phyloP scores from a whole-genome alignment of 495 filamentous ascomycete genomes.

The Geoglossum glabrum region DNA sequence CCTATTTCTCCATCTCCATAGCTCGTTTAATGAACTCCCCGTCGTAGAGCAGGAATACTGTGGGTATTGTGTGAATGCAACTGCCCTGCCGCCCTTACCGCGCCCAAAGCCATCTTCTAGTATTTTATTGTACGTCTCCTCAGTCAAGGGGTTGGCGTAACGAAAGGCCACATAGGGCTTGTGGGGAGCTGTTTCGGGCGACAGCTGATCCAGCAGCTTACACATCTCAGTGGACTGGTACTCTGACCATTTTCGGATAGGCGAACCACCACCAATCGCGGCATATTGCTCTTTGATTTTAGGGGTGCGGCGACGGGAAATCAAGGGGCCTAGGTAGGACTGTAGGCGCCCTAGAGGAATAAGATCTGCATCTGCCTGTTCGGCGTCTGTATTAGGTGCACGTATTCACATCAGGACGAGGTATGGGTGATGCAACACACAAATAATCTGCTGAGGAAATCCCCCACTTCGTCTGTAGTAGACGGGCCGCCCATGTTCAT shows the following conservation, averaged over 20 bases:
- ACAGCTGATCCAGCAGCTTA: constrained; percentile 77
- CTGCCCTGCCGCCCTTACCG: constrained; percentile 71
- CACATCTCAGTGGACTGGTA: constrained; percentile 86
- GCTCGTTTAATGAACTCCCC: constrained; percentile 83
- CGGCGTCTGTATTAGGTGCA: not conserved
- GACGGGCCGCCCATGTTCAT: constrained; percentile 98
- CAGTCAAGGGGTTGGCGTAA: constrained; percentile 83
- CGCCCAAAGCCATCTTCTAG: constrained; percentile 75
- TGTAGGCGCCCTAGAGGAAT: constrained; percentile 93
- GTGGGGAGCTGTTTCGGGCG: constrained; percentile 84
- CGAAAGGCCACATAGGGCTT: constrained; percentile 99
- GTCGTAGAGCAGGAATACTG: constrained; percentile 99
- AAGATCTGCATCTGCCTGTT: constrained; percentile 72
- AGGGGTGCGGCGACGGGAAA: constrained; percentile 68
- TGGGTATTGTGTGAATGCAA: constrained; percentile 96
- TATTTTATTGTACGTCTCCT: constrained; percentile 69
- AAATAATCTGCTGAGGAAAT: constrained; percentile 87
- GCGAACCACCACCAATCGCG: constrained; percentile 87
- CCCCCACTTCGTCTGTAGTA: constrained; percentile 66
- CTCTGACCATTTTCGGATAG: constrained; percentile 95
- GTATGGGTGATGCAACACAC: constrained; percentile 26
- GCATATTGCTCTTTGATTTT: constrained; percentile 94
- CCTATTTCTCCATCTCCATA: constrained; percentile 89
- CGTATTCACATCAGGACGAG: not conserved
- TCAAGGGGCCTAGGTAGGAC: constrained; percentile 71